Base-by-base conservation (phyloP, 2,329 filamentous ascomycete genomes). In the Trichoderma afroharzianum region DNA sequence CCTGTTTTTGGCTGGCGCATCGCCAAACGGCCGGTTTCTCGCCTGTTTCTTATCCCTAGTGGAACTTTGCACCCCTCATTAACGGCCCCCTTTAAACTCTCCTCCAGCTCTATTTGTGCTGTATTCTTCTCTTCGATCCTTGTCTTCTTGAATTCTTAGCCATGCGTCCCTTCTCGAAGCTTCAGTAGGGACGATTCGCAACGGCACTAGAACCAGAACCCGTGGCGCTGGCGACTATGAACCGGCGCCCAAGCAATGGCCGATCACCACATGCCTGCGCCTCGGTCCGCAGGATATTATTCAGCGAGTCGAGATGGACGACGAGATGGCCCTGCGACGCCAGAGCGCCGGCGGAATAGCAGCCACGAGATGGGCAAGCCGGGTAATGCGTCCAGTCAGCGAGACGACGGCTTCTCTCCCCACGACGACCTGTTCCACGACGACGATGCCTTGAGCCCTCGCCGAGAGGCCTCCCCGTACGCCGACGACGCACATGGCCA, bases 291-390 rank as follows among this genome's bases (percentile, higher is more conserved):
- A 59, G 73, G 67, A 39, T 47, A 62, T 43, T 55, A 62, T 32
- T 59, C 66, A 53, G 58, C 66, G 24, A 68, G 24, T 62, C 69
- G 61, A 32, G 59, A 71, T 58, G 72, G 69, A 53, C 71, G 63
- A 68, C 55, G 62, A 62, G 73, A 74, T 63, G 72, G 71, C 21
- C 63, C 70, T 11, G 53, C 69, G 55, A 74, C 73, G 26, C 64
- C 72, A 21, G 73, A 75, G 15, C 70, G 66, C 21, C 69, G 61
- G 32, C 61, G 63, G 6, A 68, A 72, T 30, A 55, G 63, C 30
- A 83, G 82, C 75, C 81, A 83, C 75, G 84, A 85, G 58, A 81
- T 81, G 9, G 83, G 82, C 73, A 84, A 85, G 75, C 82, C 85
- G 68, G 87, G 83, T 73, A 77, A 76, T 15, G 74, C 78, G n/a